Base-by-base conservation (phyloP, 768 basidiomycete species). In the Amanita exitialis region DNA sequence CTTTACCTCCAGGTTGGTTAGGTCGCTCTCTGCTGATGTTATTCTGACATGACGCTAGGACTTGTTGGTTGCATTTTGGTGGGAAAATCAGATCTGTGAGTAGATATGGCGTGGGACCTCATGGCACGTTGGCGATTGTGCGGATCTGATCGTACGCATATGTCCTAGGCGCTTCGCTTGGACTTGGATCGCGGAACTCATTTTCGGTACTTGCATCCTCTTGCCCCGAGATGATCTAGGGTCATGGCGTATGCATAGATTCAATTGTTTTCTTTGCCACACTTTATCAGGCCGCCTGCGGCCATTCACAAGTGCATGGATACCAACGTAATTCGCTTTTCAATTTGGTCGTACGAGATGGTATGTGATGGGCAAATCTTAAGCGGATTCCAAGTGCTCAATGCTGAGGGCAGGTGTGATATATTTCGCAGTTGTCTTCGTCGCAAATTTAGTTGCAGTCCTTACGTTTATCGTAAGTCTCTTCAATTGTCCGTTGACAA, bases 171-270 rank as follows among this genome's bases (percentile, higher is more conserved):
- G 69, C 8, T 64, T 70, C 52, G 62, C 58, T 3, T 65, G 62
- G 35, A 68, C 66, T 5, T 70, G 67, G 67, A 62, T 69, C 13
- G 64, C 65, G n/a, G 69, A 70, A 43, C 57, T 69, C 2, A 53
- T 59, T 13, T 70, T 70, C 36, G 67, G 66, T 67, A 27, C 47
- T 8, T 20, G 41, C 8, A 16, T 9, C 43, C 13, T 42, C 15
- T 13, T 16, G 3, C 16, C 10, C 28, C 10, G 4, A 23, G 34
- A 20, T 10, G 34, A 6, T 10, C 20, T 21, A 16, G 36, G 9
- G 34, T 41, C 12, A 44, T 41, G 10, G 16, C 48, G 20, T 25
- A 18, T 21, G 34, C 12, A n/a, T 37, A 69, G 68, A 69, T 51
- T 60, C 64, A 0, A 46, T 58, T 2, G 54, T 69, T 13, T 69